phyloP scores from a whole-genome alignment of 1,284 basidiomycete species.

The Ustilago loliicola region DNA sequence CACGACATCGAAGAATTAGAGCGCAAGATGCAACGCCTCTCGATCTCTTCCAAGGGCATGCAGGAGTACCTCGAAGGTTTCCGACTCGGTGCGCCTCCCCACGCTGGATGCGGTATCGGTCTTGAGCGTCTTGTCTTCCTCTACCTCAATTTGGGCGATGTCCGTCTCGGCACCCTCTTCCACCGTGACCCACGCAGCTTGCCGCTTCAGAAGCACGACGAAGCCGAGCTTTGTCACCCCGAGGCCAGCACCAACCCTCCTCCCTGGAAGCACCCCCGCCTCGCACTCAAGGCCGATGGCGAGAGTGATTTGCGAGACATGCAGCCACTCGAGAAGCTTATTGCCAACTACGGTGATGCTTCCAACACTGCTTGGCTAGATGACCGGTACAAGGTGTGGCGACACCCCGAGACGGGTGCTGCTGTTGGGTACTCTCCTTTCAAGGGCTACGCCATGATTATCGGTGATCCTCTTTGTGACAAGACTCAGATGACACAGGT shows the following conservation, averaged over 20 bases:
- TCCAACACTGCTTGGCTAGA: slow-evolving; percentile 76
- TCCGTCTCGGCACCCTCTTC: slow-evolving; percentile 67
- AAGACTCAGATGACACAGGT: slow-evolving; percentile 72
- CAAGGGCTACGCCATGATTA: slow-evolving; percentile 72
- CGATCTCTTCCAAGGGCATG: slow-evolving; percentile 61
- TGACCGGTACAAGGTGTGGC: slow-evolving; percentile 75
- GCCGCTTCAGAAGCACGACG: slow-evolving; percentile 40
- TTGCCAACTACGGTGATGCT: slow-evolving; percentile 76
- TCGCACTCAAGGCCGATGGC: slow-evolving; percentile 32
- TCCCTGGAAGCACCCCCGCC: slow-evolving; percentile 53
- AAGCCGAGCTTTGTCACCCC: slow-evolving; percentile 59
- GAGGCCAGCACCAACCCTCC: slow-evolving; percentile 65
- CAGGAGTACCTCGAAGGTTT: slow-evolving; percentile 69
- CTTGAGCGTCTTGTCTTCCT: slow-evolving; percentile 68
- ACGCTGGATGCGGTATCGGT: slow-evolving; percentile 69
- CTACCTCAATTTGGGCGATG: slow-evolving; percentile 68
- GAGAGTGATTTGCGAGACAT: slow-evolving; percentile 57
- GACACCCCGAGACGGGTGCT: slow-evolving; percentile 73
- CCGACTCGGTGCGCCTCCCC: slow-evolving; percentile 66
- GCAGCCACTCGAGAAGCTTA: slow-evolving; percentile 72
- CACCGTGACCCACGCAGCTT: slow-evolving; percentile 68
- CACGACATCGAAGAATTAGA: slow-evolving; percentile 63
- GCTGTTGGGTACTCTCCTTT: slow-evolving; percentile 73
- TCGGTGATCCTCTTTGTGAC: slow-evolving; percentile 75
- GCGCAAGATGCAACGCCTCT: slow-evolving; percentile 56